A percentile compares a stretch with the other conserved stretches of the same genome.
phyloP scores from a whole-genome alignment of 2,329 filamentous ascomycete species.

The Coniella vitis region DNA sequence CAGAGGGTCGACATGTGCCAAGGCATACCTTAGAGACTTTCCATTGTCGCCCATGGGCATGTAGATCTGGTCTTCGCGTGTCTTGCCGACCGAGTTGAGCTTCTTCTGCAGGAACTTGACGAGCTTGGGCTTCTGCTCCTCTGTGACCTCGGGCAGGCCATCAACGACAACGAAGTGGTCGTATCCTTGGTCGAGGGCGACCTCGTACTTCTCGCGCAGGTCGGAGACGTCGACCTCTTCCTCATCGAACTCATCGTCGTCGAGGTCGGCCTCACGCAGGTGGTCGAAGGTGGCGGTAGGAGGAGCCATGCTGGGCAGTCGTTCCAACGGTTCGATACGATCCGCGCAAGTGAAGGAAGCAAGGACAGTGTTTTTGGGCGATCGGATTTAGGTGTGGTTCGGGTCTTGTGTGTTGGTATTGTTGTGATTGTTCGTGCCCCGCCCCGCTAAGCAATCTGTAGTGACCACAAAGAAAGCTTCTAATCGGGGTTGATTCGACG shows the following conservation, averaged over 20 bases:
- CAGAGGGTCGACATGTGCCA: neutral
- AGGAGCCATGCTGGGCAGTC: constrained; percentile 69
- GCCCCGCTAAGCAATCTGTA: constrained; percentile 1
- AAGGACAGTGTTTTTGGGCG: constrained; percentile 1
- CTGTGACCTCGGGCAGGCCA: constrained; percentile 80
- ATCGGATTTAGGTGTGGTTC: neutral
- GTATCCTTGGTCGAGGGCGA: constrained; percentile 90
- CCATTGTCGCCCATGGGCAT: constrained; percentile 91
- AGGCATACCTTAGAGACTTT: constrained; percentile 72
- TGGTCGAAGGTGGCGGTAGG: constrained; percentile 66
- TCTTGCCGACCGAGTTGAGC: constrained; percentile 77
- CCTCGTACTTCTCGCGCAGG: constrained; percentile 88
- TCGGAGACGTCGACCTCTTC: constrained; percentile 94
- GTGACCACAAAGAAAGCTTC: constrained; percentile 7
- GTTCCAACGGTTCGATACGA: constrained; percentile 6
- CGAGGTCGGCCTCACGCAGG: constrained; percentile 82
- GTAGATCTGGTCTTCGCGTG: constrained; percentile 78
- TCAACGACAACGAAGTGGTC: constrained; percentile 96
- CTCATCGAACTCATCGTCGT: constrained; percentile 79
- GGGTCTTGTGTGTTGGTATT: neutral
- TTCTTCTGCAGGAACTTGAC: constrained; percentile 95
- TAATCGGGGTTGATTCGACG: neutral
- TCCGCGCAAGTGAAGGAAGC: neutral
- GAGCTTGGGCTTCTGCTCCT: constrained; percentile 88
- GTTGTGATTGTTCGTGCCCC: constrained; percentile 9